Evolutionary conservation across 2,329 filamentous ascomycete genomes (phyloP).

Genomic region (Aspergillus awamori): DNA sequence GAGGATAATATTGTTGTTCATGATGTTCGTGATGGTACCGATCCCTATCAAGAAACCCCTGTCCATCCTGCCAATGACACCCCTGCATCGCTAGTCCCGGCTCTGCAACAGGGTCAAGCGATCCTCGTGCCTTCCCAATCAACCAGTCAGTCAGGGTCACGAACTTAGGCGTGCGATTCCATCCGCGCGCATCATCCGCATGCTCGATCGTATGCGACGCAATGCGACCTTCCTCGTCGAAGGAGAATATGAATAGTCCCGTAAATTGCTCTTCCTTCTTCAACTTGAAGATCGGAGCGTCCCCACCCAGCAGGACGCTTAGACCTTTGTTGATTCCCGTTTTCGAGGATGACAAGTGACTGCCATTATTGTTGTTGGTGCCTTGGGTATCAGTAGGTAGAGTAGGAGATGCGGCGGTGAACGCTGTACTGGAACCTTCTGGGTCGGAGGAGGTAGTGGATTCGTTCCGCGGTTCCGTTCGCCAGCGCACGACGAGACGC

Average conservation of each 20-base stretch:
- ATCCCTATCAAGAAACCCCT: not conserved
- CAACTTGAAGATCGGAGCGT: conserved; percentile 51
- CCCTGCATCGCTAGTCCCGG: conserved; percentile 34
- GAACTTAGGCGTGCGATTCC: conserved; percentile 81
- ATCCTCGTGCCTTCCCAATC: conserved; percentile 71
- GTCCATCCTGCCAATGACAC: conserved; percentile 20
- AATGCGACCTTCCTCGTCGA: conserved; percentile 83
- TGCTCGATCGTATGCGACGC: conserved; percentile 92
- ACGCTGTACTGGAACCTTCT: conserved; percentile 6
- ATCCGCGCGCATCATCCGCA: conserved; percentile 78
- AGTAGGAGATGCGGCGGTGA: not conserved
- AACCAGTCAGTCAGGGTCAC: conserved; percentile 95
- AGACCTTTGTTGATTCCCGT: conserved; percentile 44
- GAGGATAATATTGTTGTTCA: not conserved
- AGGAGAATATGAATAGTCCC: conserved; percentile 93
- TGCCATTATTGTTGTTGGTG: conserved; percentile 16
- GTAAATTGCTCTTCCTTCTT: conserved; percentile 76
- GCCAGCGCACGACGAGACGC: conserved; percentile 90
- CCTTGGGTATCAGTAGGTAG: not conserved
- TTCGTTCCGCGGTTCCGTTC: conserved; percentile 57
- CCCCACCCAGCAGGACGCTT: conserved; percentile 55
- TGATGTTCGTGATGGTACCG: not conserved
- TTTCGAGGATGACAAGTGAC: conserved; percentile 29
- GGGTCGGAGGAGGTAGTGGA: not conserved
- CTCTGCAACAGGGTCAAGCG: conserved; percentile 31